Base-by-base conservation (phyloP, 805 yeast genomes). In the Torulaspora gathmanii region DNA sequence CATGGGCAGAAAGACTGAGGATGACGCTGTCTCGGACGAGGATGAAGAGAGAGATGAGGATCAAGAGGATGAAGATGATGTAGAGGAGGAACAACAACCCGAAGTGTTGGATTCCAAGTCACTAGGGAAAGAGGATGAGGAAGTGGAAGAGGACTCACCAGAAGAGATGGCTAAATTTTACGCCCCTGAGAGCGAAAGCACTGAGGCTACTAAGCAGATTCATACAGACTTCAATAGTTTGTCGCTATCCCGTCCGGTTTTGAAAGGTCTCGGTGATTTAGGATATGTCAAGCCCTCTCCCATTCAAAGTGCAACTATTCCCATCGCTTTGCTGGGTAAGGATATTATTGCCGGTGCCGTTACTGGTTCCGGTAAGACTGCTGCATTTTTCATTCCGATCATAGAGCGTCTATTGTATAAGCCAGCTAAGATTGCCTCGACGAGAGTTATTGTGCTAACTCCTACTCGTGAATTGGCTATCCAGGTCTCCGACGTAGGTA, bases 351-450 rank as follows among this genome's bases (percentile, higher is more conserved):
- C 98, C 13, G 98, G 98, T 73, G 99, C 99, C 28, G 96, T 87
- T 19, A 93, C 99, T 4, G 99, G 99, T 71, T 91, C 98, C 16
- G 99, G 99, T 77, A 93, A 93, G 66, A 93, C 99, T 19, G 99
- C 97, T 2, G 99, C 99, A 1, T 93, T 88, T 64, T 82, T 93
- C 83, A 85, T 93, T 44, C 99, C 99, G 11, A 87, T 90, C 36
- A 79, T 93, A 49, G 99, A 93, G 69, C 81, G 99, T 69, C 72
- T 93, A 28, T 69, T 93, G 25, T 91, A 83, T 69, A 86, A 93
- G 57, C 96, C 98, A 10, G 75, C 86, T 43, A 86, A 86, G 58
- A 70, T 86, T 4, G 83, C 96, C 0, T 78, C 95, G 1, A 90
- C 98, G 1, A 78, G 97, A 63, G 99, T 93, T 15, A 77, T 93